Base-by-base conservation (phyloP, 345 rosid species). In the Rhodamnia rubescens region DNA sequence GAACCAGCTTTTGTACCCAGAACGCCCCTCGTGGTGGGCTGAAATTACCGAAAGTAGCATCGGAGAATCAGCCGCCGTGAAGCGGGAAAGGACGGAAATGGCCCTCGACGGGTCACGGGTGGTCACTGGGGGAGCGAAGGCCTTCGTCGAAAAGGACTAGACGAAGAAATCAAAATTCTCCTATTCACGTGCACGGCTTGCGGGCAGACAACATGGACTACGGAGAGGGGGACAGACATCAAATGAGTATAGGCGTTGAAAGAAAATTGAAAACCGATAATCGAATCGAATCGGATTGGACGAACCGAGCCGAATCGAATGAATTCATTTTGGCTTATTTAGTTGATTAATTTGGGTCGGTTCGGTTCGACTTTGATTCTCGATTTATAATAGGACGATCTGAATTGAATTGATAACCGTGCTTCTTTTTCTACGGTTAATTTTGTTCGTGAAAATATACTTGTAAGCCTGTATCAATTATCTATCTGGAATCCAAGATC, bases 101-200 rank as follows among this genome's bases (percentile, higher is more conserved):
- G 81, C 84, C 89, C 83, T 84, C 11, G 1, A 82, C 26, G 22
- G 56, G 75, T 89, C 92, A 89, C 92, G 88, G 92, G 86, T 27
- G 89, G 80, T 86, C 88, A 59, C 74, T 22, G 69, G 56, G n/a
- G 59, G 40, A 32, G 21, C 24, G 44, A 16, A 75, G 49, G 85
- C 88, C 90, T 78, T 88, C 84, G 87, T 89, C 90, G 92, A 89
- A 89, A 87, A 85, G 85, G 88, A 86, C 89, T 87, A 83, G 89
- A 85, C 92, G 87, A 58, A 32, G 82, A 85, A 85, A 74, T 87
- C 54, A 74, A 86, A 88, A 74, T 87, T 83, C 85, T 83, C 74
- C 83, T 78, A 42, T 90, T 87, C 90, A 90, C 89, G 88, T 87
- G 89, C 87, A 69, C 80, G 40, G 53, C 75, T 53, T 29, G 53